A percentile compares a stretch with the other conserved stretches of the same genome.
phyloP scores from a whole-genome alignment of 257 asterid species.

The Sherardia arvensis region DNA sequence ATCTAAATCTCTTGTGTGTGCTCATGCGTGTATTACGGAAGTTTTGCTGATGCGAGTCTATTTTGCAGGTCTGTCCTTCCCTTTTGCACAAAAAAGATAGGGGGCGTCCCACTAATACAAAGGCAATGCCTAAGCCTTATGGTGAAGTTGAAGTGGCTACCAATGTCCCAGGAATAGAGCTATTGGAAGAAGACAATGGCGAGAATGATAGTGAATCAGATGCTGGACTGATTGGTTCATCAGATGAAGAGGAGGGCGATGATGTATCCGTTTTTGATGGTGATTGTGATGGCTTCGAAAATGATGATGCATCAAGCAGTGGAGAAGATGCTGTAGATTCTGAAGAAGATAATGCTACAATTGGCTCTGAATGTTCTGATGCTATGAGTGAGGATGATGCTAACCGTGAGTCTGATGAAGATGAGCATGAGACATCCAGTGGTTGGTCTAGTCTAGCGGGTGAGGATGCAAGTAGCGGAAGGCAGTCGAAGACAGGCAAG shows the following conservation, averaged over 20 bases:
- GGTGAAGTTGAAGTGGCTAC: conserved; percentile 68
- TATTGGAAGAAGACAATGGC: conserved; percentile 46
- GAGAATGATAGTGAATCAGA: conserved; percentile 40
- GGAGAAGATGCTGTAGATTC: conserved; percentile 28
- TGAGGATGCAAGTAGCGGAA: conserved; percentile 19
- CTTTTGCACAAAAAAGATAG: conserved; percentile 81
- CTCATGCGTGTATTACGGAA: neutral
- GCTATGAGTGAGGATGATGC: conserved; percentile 27
- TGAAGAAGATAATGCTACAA: conserved; percentile 24
- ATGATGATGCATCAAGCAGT: conserved; percentile 22
- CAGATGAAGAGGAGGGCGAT: conserved; percentile 31
- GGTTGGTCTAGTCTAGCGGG: conserved; percentile 2
- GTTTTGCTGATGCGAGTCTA: conserved; percentile 8
- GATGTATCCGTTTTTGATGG: conserved; percentile 28
- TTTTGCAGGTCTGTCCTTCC: conserved; percentile 80
- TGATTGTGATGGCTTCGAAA: conserved; percentile 26
- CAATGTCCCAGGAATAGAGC: conserved; percentile 75
- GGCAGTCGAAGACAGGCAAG: conserved; percentile 34
- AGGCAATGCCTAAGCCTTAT: conserved; percentile 79
- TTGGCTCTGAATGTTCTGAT: conserved; percentile 19
- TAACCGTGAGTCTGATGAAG: conserved; percentile 23
- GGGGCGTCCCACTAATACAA: conserved; percentile 63
- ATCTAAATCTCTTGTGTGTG: neutral
- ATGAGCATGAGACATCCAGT: conserved; percentile 23
- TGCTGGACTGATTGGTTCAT: conserved; percentile 17